These are phyloP conservation scores for Lentinus brumalis DNA, from an alignment of 768 basidiomycete genomes.

Conservation along the genomic window DNA sequence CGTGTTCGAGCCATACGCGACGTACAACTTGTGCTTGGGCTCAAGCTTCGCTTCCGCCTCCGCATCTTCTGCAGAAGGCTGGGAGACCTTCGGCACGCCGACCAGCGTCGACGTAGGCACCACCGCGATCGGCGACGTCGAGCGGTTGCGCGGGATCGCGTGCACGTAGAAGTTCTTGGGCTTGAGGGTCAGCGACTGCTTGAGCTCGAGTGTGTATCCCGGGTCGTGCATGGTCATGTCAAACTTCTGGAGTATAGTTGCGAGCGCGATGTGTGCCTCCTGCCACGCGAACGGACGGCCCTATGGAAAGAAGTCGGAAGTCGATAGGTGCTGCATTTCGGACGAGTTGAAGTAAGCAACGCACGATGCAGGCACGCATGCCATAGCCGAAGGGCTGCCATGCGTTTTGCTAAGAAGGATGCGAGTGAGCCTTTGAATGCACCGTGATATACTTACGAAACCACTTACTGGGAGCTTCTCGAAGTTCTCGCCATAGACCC, in stretches of 20 bases:
- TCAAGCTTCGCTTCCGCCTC: background rate
- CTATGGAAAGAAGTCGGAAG: background rate
- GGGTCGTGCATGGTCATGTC: constrained; percentile 46
- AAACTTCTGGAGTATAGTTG: constrained; percentile 46
- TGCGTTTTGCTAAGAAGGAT: constrained; percentile 36
- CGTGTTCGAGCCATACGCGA: constrained; percentile 50
- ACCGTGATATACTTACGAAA: background rate
- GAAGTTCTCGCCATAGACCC: constrained; percentile 53
- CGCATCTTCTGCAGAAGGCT: background rate
- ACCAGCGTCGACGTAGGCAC: constrained; percentile 21
- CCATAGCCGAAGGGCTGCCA: constrained; percentile 44
- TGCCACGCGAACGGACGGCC: constrained; percentile 52
- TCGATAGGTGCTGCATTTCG: background rate
- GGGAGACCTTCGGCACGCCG: background rate
- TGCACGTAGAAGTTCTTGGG: constrained; percentile 44
- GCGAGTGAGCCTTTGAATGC: background rate
- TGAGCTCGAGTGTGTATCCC: constrained; percentile 44
- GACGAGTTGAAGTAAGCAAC: constrained; percentile 1
- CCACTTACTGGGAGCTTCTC: constrained; percentile 43
- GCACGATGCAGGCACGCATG: constrained; percentile 29
- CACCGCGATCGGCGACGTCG: constrained; percentile 8
- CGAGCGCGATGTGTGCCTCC: constrained; percentile 45
- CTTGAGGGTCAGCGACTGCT: constrained; percentile 51
- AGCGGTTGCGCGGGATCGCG: constrained; percentile 37
- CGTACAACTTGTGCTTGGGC: constrained; percentile 35